These are phyloP conservation scores for Fraxinus dipetala DNA, from an alignment of 305 asterid genomes.

Conservation along the genomic window DNA sequence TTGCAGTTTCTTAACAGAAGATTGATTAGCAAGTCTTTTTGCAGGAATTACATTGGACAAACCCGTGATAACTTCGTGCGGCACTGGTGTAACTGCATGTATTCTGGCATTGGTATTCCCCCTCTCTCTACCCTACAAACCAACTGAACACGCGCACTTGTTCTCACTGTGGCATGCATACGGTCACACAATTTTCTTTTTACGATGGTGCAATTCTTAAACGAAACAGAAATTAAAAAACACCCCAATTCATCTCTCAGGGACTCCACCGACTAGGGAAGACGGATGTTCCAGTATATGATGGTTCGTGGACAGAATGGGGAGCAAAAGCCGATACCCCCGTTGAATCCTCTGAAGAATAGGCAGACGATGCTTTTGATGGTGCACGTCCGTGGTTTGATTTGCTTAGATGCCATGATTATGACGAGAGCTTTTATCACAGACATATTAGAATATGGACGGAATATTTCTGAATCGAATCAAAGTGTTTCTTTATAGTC, in stretches of 20 bases:
- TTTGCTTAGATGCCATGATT: conserved; percentile 5
- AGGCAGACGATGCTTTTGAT: conserved; percentile 18
- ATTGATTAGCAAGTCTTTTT: neutral
- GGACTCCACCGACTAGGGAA: conserved; percentile 80
- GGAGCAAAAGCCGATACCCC: conserved; percentile 56
- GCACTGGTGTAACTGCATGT: conserved; percentile 98
- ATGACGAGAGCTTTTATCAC: conserved; percentile 7
- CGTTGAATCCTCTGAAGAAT: conserved; percentile 39
- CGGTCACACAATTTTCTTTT: neutral
- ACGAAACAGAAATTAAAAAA: neutral
- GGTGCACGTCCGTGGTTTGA: neutral
- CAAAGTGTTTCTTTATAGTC: neutral
- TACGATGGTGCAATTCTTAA: neutral
- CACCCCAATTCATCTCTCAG: conserved; percentile 31
- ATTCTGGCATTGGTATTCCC: conserved; percentile 70
- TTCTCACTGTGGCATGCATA: neutral
- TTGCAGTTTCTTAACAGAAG: conserved; percentile 4
- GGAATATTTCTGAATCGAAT: neutral
- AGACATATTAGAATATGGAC: neutral
- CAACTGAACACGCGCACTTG: neutral
- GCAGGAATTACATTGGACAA: conserved; percentile 66
- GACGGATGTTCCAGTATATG: conserved; percentile 68
- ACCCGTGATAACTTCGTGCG: conserved; percentile 64
- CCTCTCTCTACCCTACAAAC: neutral
- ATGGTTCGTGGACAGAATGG: conserved; percentile 98